Evolutionary conservation across 176 grass and related monocot species (phyloP).

Genomic region (Ananas comosus): DNA sequence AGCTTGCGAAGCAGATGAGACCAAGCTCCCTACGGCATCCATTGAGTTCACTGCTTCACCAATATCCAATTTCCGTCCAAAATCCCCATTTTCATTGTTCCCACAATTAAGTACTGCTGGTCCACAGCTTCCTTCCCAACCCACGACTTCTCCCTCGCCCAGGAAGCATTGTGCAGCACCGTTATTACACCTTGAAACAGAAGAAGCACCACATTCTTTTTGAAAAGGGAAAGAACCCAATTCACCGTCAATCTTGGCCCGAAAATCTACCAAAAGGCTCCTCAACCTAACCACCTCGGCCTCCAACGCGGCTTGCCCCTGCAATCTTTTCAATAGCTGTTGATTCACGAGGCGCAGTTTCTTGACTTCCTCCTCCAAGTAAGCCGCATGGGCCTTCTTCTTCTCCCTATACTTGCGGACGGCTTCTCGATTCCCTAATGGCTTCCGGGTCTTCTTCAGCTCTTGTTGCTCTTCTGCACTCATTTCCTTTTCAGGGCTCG

Average conservation of each 20-base stretch:
- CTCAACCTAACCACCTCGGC: conserved; percentile 59
- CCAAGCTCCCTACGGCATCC: conserved; percentile 28
- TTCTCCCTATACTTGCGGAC: conserved; percentile 93
- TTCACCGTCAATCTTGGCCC: conserved; percentile 69
- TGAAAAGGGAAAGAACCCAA: conserved; percentile 31
- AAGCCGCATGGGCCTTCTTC: conserved; percentile 80
- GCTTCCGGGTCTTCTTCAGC: conserved; percentile 28
- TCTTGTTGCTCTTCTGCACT: conserved; percentile 18
- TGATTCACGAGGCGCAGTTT: conserved; percentile 56
- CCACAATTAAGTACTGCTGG: conserved; percentile 28
- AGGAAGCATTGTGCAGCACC: neutral
- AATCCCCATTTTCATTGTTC: conserved; percentile 21
- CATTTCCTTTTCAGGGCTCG: conserved; percentile 8
- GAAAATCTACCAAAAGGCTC: conserved; percentile 40
- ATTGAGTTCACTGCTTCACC: conserved; percentile 24
- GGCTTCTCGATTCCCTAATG: conserved; percentile 63
- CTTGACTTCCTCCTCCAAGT: conserved; percentile 74
- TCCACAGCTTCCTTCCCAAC: conserved; percentile 26
- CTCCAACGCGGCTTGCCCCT: conserved; percentile 49
- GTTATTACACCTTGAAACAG: conserved; percentile 19
- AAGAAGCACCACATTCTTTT: conserved; percentile 29
- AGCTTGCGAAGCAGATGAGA: conserved; percentile 23
- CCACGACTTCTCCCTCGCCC: conserved; percentile 2
- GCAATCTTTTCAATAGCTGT: conserved; percentile 64
- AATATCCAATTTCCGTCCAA: conserved; percentile 26